Evolutionary conservation across 2,329 filamentous ascomycete genomes (phyloP).

Genomic region (Ophiostoma sp.): DNA sequence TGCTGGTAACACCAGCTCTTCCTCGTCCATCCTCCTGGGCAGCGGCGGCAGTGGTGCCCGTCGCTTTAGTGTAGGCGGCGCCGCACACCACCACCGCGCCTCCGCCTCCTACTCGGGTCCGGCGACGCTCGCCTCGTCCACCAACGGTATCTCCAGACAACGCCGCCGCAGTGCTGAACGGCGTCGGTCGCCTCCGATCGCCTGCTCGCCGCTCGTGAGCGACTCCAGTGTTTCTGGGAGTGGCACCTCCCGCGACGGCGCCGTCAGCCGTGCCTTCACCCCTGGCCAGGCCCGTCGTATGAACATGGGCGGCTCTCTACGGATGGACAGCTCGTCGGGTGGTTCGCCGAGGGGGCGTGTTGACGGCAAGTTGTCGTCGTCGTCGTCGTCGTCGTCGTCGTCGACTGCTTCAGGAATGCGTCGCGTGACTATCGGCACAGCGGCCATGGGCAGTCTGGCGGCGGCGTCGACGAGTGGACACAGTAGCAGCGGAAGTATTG

Average conservation of each 20-base stretch:
- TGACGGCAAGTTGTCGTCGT: conserved; percentile 27
- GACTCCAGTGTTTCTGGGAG: neutral
- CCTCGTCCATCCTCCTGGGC: conserved; percentile 36
- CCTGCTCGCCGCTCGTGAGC: conserved; percentile 42
- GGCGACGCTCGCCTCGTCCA: conserved; percentile 46
- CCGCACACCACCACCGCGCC: conserved; percentile 34
- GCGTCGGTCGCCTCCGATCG: conserved; percentile 54
- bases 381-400: conserved; percentile 23
- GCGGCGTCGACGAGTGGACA: neutral
- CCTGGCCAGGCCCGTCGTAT: conserved; percentile 59
- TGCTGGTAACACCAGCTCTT: conserved; percentile 47
- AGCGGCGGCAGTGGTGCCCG: conserved; percentile 25
- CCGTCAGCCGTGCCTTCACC: conserved; percentile 43
- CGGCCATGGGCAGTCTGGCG: conserved; percentile 32
- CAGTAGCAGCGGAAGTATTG: neutral
- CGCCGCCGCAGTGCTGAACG: conserved; percentile 51
- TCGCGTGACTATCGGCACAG: conserved; percentile 47
- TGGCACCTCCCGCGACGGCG: conserved; percentile 9
- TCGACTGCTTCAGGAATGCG: conserved; percentile 28
- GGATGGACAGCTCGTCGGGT: conserved; percentile 30
- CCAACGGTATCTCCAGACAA: conserved; percentile 58
- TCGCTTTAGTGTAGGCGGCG: conserved; percentile 28
- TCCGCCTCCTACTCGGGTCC: conserved; percentile 43
- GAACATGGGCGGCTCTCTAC: conserved; percentile 51
- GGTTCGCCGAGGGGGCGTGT: conserved; percentile 35